Evolutionary conservation across 2,329 filamentous ascomycete species (phyloP).

Genomic region (Pezicula carpinea): DNA sequence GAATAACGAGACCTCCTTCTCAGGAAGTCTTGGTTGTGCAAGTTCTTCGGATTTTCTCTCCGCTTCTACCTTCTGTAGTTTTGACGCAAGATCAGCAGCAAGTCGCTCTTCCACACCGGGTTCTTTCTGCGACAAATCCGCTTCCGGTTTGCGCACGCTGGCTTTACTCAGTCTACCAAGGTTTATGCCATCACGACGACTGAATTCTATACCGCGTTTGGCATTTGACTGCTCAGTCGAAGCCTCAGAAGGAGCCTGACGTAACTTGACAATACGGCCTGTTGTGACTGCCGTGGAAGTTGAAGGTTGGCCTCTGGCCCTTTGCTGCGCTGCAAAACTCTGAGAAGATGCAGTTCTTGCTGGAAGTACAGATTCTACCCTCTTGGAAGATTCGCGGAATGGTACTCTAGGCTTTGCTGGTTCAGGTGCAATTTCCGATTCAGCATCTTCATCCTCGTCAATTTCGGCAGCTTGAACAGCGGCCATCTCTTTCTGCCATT

Average conservation of each 20-base stretch:
- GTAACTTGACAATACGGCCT: conserved; percentile 13
- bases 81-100: conserved; percentile 24
- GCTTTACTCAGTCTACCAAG: conserved; percentile 1
- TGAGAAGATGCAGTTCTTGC: conserved; percentile 48
- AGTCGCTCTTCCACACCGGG: conserved; percentile 26
- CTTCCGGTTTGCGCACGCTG: conserved; percentile 7
- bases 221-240: background rate
- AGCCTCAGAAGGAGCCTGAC: conserved; percentile 10
- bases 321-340: conserved; percentile 63
- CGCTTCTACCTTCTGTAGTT: conserved; percentile 18
- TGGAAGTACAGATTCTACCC: conserved; percentile 18
- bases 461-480: conserved; percentile 6
- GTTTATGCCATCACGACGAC: conserved; percentile 12
- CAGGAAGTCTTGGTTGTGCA: conserved; percentile 36
- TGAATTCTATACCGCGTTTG: conserved; percentile 5
- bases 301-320: conserved; percentile 49
- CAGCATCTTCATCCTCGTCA: conserved; percentile 7
- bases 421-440: conserved; percentile 5
- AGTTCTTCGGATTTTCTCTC: conserved; percentile 14
- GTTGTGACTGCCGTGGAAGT: conserved; percentile 5
- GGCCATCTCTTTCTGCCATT: conserved; percentile 50
- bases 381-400: background rate
- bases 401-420: background rate
- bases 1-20: conserved; percentile 39
- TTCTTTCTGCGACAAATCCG: conserved; percentile 14